Evolutionary conservation across 192 early-diverging fungal species (phyloP), one percentile per base, ranked within the genome.

Genomic region (Gryganskiella cystojenkinii): DNA sequence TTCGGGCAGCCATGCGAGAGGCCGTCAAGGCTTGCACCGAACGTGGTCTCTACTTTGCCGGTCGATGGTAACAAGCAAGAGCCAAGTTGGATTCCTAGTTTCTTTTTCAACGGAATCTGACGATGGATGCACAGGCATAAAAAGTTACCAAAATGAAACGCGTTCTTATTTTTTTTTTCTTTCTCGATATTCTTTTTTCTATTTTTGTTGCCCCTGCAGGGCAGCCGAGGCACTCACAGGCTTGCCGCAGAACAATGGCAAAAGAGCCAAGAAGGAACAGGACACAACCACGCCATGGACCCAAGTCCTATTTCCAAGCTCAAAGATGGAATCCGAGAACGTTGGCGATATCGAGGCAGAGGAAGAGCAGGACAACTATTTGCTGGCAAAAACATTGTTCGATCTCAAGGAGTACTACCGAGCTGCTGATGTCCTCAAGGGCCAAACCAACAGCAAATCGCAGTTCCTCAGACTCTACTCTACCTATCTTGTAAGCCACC

Each of bases 391-490:
- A 66, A 70, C 91, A 14, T 88, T 90, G 30, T 95, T 94, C 64
- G 90, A 93, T 22, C 63, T 90, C 45, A 84, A 89, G 57, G 90
- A 95, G 62, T 92, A 87, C 63, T 90, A 92, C 69, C 84, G 88
- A 7, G 89, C 85, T 24, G 80, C 87, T 1, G 81, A 67, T 64
- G 45, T 82, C 0, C 73, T 94, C 17, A 69, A 86, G 46, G 80
- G 71, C 43, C 87, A 85, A 44, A 55, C 22, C 0, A 82, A 86
- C 25, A 71, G 83, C 11, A 84, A 87, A 46, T 85, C 88, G 3
- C 60, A 80, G 52, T 98, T 96, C 80, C 75, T 96, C n/a, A 79
- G 89, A 65, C 74, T 95, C 19, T 98, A 98, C 70, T 78, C 94
- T 14, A 87, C 81, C 71, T 95, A 87, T 71, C 78, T 96, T 57